Base-by-base conservation (phyloP, 768 basidiomycete genomes). In the Chalciporus chontae region DNA sequence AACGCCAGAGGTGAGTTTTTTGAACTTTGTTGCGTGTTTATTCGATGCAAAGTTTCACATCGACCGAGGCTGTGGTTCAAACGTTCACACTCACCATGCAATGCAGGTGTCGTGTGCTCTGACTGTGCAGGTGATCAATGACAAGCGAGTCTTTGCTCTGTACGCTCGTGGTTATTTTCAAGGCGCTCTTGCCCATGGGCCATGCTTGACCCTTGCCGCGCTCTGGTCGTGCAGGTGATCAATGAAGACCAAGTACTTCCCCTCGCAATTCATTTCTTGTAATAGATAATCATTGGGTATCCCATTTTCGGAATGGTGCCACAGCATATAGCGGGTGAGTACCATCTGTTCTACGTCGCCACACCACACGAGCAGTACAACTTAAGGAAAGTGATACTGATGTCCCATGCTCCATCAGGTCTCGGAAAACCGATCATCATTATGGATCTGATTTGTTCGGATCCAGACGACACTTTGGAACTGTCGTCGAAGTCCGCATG, bases 31-130 rank as follows among this genome's bases (percentile, higher is more conserved):
- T 31, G 19, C 7, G 24, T 18, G 8, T 44, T n/a, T 34, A 55
- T 55, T 50, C 32, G 21, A 55, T 45, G 40, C 43, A n/a, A 18
- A 10, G 26, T 31, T 23, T 52, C 19, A 19, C 50, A 40, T 36
- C 31, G 13, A 31, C 9, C 32, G 0, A 27, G 11, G 19, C 15
- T 8, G 8, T n/a, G 34, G 26, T 31, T 43, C 37, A 24, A 19
- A 17, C 31, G 26, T 31, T 43, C 37, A 24, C 24, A 17, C 31
- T 17, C 21, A 10, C 21, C 24, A 21, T 36, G 13, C 26, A 4
- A 4, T 7, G 26, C 26, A 26, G 8, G 9, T 11, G 10, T 5
- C 13, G 31, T 11, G 31, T 11, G 27, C 11, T 3, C 27, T 8
- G 27, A 29, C 11, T 21, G 26, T 31, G 31, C 9, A 8, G 31